Conservation (phyloP, 148 eudicot genomes). For the Rhododendron mucronatum region DNA sequence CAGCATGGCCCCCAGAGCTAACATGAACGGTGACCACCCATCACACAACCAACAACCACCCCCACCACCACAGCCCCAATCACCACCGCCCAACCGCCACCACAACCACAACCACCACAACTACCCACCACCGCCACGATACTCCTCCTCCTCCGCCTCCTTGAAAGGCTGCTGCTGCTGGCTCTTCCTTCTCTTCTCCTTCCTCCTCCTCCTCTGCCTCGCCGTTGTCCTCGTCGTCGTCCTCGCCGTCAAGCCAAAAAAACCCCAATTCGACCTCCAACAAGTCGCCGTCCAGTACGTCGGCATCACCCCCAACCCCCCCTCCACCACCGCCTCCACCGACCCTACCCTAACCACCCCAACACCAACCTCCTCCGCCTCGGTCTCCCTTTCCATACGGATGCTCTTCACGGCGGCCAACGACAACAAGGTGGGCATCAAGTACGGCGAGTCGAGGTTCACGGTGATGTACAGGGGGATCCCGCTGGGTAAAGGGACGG, state of each 20-base stretch:
- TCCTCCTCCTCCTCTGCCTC: slow-evolving; percentile 59
- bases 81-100: slow-evolving; percentile 21
- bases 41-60: neutral
- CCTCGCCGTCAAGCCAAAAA: slow-evolving; percentile 83
- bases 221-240: slow-evolving; percentile 66
- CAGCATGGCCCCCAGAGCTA: slow-evolving; percentile 2
- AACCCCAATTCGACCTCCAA: slow-evolving; percentile 79
- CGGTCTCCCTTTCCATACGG: slow-evolving; percentile 54
- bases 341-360: slow-evolving; percentile 15
- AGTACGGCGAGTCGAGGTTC: slow-evolving; percentile 70
- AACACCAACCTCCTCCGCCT: slow-evolving; percentile 39
- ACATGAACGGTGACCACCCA: slow-evolving; percentile 1
- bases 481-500: slow-evolving; percentile 64
- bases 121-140: slow-evolving; percentile 27
- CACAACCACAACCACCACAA: slow-evolving; percentile 21
- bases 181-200: slow-evolving; percentile 80
- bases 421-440: slow-evolving; percentile 86
- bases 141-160: slow-evolving; percentile 49
- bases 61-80: neutral
- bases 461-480: slow-evolving; percentile 82
- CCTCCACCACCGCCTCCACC: slow-evolving; percentile 17
- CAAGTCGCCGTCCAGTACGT: slow-evolving; percentile 76
- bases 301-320: slow-evolving; percentile 36
- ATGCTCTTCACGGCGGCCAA: slow-evolving; percentile 67
- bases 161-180: slow-evolving; percentile 89